Evolutionary conservation across 495 filamentous ascomycete genomes (phyloP).

Genomic region (Penicillium paradoxum): DNA sequence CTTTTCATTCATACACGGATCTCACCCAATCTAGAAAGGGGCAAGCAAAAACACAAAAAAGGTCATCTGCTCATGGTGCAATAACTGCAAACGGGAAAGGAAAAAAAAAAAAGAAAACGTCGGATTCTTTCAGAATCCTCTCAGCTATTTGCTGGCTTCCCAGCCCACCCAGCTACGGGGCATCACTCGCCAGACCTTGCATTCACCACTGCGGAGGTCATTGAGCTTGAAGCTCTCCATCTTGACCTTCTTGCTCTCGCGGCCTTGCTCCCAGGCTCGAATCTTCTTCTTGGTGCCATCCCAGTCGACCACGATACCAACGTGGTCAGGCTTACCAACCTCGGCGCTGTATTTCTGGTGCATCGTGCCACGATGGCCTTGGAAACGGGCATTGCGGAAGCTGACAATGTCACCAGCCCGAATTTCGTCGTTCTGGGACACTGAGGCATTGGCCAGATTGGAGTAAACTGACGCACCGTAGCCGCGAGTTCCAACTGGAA

Average conservation of each 20-base stretch:
- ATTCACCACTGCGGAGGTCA: constrained; percentile 87
- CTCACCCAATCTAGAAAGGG: constrained; percentile 15
- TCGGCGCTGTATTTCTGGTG: constrained; percentile 88
- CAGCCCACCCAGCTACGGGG: constrained; percentile 88
- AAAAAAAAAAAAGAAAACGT: neutral
- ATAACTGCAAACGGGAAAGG: neutral
- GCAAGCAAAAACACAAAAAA: constrained; percentile 8
- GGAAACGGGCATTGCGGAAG: constrained; percentile 90
- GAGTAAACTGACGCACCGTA: constrained; percentile 91
- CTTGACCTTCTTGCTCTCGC: constrained; percentile 92
- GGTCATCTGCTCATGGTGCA: constrained; percentile 11
- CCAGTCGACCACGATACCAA: constrained; percentile 96
- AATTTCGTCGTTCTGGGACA: constrained; percentile 89
- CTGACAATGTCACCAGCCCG: constrained; percentile 89
- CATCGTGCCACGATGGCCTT: constrained; percentile 92
- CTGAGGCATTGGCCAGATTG: constrained; percentile 89
- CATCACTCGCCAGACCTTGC: constrained; percentile 97
- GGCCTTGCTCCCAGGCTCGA: constrained; percentile 88
- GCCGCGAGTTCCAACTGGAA: constrained; percentile 76
- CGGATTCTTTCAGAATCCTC: constrained; percentile 4
- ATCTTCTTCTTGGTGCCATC: constrained; percentile 99
- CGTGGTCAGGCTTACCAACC: constrained; percentile 89
- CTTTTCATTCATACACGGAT: constrained; percentile 20
- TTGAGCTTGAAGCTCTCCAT: constrained; percentile 89
- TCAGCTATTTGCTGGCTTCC: constrained; percentile 44